Base-by-base conservation (phyloP, 1,284 basidiomycete species). In the Leccinum laetum region DNA sequence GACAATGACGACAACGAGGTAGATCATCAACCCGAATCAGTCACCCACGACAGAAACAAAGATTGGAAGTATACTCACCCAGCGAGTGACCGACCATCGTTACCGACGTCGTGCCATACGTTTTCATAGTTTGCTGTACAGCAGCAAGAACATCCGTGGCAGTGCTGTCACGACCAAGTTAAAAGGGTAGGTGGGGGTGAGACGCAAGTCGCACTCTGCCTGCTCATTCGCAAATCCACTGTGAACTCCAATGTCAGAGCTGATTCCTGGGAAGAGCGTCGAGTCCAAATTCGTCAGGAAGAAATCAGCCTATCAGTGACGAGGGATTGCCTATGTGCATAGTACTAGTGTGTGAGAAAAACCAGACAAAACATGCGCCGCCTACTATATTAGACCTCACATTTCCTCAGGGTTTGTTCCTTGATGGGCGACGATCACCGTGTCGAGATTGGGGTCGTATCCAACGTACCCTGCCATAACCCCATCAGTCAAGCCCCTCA, bases 221-320 rank as follows among this genome's bases (percentile, higher is more conserved):
- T 91, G 89, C 14, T 80, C 80, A 24, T 79, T 72, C 2, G 72
- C 77, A 73, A 91, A 92, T 8, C 89, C 88, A 41, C 72, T 73
- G 72, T 92, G 89, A 0, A 83, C 85, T 68, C 82, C 58, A 21
- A 90, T 80, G 8, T 74, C 69, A 0, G 80, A 77, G 46, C 79
- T 75, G 21, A 90, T 63, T 1, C 87, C 87, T 5, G 89, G 89
- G 79, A 92, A 92, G 14, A 90, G 77, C 0, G 77, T 75, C 0
- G 83, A 61, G 68, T 84, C 76, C 55, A 85, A 74, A 1, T 64
- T 70, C 2, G 67, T 70, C 53, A 83, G 69, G 66, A 79, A 68
- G 68, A 88, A 74, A 62, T 87, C 79, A 0, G 73, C 78, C 29
- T 32, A 69, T 92, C 88, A 0, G 84, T 88, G 35, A 91, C 61